Evolutionary conservation across 75 land plant genomes (phyloP).

Genomic region (Cupressus sempervirens): DNA sequence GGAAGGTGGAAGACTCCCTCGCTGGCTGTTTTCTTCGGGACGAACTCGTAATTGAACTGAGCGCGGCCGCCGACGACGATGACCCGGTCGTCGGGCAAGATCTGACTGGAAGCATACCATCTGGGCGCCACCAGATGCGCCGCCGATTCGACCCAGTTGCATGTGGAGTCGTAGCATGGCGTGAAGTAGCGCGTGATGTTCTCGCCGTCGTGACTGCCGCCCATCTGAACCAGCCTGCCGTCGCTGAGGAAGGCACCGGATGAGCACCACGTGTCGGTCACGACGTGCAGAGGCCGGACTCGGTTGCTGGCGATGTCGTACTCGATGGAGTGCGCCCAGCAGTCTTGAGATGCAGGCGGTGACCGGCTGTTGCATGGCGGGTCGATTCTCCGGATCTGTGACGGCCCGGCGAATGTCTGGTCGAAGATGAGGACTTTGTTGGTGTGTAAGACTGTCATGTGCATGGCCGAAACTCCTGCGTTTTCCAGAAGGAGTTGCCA

Average conservation of each 20-base stretch:
- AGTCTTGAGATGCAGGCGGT: not conserved
- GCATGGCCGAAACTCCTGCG: conserved; percentile 50
- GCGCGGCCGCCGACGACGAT: conserved; percentile 16
- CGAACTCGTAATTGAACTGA: conserved; percentile 21
- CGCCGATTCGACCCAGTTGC: conserved; percentile 6
- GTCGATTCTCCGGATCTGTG: conserved; percentile 28
- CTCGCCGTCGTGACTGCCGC: conserved; percentile 21
- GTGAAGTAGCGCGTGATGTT: not conserved
- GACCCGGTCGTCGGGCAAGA: conserved; percentile 3
- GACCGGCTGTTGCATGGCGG: not conserved
- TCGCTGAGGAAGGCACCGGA: conserved; percentile 31
- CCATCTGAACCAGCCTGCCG: conserved; percentile 37
- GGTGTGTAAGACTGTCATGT: conserved; percentile 47
- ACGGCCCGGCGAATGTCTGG: conserved; percentile 38
- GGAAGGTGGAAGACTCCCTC: not conserved
- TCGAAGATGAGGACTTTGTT: conserved; percentile 39
- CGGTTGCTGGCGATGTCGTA: conserved; percentile 14
- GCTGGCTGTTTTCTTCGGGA: not conserved
- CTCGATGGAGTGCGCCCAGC: conserved; percentile 37
- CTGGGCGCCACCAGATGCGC: not conserved
- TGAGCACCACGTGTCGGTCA: conserved; percentile 39
- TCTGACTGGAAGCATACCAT: conserved; percentile 20
- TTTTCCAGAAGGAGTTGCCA: too few species aligned
- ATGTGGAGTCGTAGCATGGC: not conserved
- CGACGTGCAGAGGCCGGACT: conserved; percentile 19